phyloP scores from a whole-genome alignment of 116 monocot genomes.

The Posidonia oceanica region DNA sequence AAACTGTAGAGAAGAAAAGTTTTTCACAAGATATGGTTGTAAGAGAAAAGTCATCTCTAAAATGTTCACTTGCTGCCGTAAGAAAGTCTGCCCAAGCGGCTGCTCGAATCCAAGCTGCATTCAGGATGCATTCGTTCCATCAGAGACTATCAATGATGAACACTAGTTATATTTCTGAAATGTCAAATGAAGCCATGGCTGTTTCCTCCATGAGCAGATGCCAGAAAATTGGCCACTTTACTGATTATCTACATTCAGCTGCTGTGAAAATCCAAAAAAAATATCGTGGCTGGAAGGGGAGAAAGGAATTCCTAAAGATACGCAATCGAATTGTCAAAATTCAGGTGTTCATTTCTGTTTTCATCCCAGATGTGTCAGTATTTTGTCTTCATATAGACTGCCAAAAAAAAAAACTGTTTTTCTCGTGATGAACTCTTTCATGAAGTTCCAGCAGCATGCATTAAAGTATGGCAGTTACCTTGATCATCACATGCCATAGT shows the following conservation, averaged over 20 bases:
- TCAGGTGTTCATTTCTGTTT: constrained; percentile 26
- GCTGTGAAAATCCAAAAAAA: constrained; percentile 56
- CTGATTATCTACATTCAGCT: constrained; percentile 27
- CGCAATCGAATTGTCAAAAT: constrained; percentile 52
- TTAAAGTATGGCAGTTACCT: no score
- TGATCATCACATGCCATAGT: no score
- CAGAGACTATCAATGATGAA: constrained; percentile 17
- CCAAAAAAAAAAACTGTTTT: neutral
- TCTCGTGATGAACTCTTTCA: neutral
- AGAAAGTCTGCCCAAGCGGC: constrained; percentile 57
- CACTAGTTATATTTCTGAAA: constrained; percentile 8
- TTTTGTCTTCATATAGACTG: neutral
- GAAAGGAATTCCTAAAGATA: constrained; percentile 41
- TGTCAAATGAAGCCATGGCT: constrained; percentile 17
- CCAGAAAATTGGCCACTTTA: constrained; percentile 14
- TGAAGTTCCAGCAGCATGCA: no score
- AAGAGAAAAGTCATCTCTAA: constrained; percentile 16
- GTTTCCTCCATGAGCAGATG: constrained; percentile 19
- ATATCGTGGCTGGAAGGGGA: constrained; percentile 49
- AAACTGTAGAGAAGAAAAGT: constrained; percentile 11
- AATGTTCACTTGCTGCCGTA: constrained; percentile 39
- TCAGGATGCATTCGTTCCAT: constrained; percentile 40
- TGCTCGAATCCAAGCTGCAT: constrained; percentile 42
- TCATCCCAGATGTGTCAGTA: neutral
- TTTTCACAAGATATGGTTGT: constrained; percentile 8